Evolutionary conservation across 2,329 filamentous ascomycete genomes (phyloP).

Genomic region (Botrytis fragariae): DNA sequence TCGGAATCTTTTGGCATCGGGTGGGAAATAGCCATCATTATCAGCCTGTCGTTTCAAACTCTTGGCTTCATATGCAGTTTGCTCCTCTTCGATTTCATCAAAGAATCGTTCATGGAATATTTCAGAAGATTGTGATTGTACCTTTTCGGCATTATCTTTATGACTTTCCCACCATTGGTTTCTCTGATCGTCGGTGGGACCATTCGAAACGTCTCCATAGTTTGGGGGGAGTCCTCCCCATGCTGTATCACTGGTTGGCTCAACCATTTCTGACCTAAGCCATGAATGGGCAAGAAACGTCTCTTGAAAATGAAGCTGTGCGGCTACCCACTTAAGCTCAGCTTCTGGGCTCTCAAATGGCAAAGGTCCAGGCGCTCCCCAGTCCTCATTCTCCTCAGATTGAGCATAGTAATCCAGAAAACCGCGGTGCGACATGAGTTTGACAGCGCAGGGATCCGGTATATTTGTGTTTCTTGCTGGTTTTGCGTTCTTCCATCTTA

Average conservation of each 20-base stretch:
- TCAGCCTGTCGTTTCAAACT: conserved; percentile 8
- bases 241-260: conserved; percentile 11
- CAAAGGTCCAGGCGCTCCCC: conserved; percentile 16
- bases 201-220: neutral
- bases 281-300: neutral
- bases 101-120: neutral
- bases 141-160: neutral
- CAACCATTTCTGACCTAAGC: neutral
- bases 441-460: neutral
- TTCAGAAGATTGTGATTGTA: neutral
- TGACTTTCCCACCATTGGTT: neutral
- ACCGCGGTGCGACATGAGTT: neutral
- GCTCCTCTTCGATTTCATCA: neutral
- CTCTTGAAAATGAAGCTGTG: conserved; percentile 10
- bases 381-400: neutral
- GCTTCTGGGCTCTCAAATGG: conserved; percentile 9
- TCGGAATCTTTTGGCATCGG: conserved; percentile 12
- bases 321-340: conserved; percentile 19
- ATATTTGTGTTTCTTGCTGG: neutral
- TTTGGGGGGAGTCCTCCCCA: neutral
- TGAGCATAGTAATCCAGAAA: neutral
- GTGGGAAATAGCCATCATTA: conserved; percentile 6
- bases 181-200: neutral
- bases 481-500: conserved; percentile 14
- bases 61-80: neutral